A percentile compares a stretch with the other conserved stretches of the same genome.
phyloP scores from a whole-genome alignment of 805 yeast species.

The Pichia eremophila region DNA sequence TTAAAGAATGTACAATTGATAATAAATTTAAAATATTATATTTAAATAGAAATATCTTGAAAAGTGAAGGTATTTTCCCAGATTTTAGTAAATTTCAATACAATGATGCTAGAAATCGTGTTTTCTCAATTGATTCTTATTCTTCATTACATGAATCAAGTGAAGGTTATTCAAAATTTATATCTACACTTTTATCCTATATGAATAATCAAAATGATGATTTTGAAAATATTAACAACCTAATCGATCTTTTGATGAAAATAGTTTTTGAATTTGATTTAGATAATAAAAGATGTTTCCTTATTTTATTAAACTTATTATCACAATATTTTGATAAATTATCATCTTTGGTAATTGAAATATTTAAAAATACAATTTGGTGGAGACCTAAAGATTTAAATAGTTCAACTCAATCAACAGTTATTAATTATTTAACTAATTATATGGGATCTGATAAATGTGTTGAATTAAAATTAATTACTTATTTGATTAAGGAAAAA shows the following conservation, averaged over 20 bases:
- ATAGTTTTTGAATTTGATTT: conserved; percentile 67
- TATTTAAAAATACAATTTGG: conserved; percentile 51
- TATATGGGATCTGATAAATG: conserved; percentile 2
- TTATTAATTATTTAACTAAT: conserved; percentile 21
- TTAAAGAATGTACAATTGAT: conserved; percentile 21
- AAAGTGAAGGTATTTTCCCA: conserved; percentile 20
- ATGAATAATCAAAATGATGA: conserved; percentile 25
- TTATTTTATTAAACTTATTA: conserved; percentile 48
- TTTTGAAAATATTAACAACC: conserved; percentile 25
- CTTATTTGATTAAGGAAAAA: conserved; percentile 54
- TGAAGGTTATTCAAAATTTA: conserved; percentile 66
- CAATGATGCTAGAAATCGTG: conserved; percentile 22
- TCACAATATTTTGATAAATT: conserved; percentile 35
- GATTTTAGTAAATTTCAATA: conserved; percentile 22
- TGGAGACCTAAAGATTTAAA: conserved; percentile 33
- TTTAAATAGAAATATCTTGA: conserved; percentile 20
- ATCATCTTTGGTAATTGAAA: conserved; percentile 36
- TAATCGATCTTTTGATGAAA: conserved; percentile 39
- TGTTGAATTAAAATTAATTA: conserved; percentile 28
- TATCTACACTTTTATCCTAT: conserved; percentile 38
- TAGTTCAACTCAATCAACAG: conserved; percentile 14
- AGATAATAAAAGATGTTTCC: conserved; percentile 64
- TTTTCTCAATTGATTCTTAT: conserved; percentile 29
- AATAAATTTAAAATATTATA: conserved; percentile 19
- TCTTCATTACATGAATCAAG: conserved; percentile 65